phyloP scores from a whole-genome alignment of 129 eudicot species.

The Artemisia argyi region DNA sequence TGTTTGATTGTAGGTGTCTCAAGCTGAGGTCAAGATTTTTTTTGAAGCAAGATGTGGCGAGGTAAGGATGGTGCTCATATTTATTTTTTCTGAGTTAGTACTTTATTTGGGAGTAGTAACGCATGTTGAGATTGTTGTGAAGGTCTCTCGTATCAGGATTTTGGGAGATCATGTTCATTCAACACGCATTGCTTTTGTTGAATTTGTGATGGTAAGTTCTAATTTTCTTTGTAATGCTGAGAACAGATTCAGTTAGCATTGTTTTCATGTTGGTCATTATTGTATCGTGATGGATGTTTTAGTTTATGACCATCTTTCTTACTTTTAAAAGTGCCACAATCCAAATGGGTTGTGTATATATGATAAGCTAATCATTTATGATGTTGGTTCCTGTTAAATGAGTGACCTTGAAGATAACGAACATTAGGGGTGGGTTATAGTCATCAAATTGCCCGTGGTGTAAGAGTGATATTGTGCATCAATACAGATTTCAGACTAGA shows the following conservation, averaged over 20 bases:
- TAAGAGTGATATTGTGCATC: no score
- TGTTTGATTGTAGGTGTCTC: conserved; percentile 61
- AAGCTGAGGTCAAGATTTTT: conserved; percentile 81
- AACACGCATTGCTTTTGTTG: conserved; percentile 96
- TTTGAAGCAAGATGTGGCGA: conserved; percentile 92
- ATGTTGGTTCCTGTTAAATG: background rate
- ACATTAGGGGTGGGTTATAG: no score
- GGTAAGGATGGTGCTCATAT: conserved; percentile 38
- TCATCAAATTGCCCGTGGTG: no score
- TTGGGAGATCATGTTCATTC: conserved; percentile 96
- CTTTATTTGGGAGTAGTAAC: background rate
- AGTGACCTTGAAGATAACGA: no score
- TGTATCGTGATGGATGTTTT: background rate
- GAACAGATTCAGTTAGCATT: background rate
- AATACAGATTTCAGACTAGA: no score
- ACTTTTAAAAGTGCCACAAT: background rate
- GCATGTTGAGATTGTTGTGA: conserved; percentile 17
- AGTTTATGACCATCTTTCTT: background rate
- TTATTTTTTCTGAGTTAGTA: background rate
- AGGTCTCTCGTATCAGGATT: conserved; percentile 97
- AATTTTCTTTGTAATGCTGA: conserved; percentile 2
- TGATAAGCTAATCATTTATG: background rate
- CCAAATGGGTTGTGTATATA: background rate
- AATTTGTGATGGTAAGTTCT: conserved; percentile 72
- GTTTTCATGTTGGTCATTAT: background rate